Percentiles rank a stretch among this genome's conserved stretches.
Conservation (phyloP, 805 yeast genomes). For the Ogataea paradorogensis region DNA sequence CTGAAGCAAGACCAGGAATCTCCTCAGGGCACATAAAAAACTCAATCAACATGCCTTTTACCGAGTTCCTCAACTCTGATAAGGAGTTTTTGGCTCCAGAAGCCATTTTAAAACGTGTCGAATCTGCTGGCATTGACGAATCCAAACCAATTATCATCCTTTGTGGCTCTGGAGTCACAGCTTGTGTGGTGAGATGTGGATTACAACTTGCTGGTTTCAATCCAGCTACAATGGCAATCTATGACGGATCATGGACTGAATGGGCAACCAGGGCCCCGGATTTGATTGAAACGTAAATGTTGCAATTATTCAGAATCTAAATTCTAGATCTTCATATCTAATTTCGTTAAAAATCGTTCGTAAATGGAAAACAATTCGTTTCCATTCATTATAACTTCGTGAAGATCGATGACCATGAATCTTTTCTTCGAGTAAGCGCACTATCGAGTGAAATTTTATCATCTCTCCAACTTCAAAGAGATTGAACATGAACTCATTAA, state of each 20-base stretch:
- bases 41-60: constrained; percentile 73
- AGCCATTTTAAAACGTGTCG: constrained; percentile 47
- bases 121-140: constrained; percentile 36
- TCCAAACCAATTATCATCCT: constrained; percentile 72
- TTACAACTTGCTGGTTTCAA: constrained; percentile 51
- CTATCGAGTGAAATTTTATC: constrained; percentile 19
- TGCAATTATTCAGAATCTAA: constrained; percentile 10
- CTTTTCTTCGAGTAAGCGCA: constrained; percentile 16
- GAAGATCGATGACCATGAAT: constrained; percentile 3
- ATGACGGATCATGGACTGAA: constrained; percentile 91
- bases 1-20: constrained; percentile 88
- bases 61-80: constrained; percentile 50
- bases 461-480: constrained; percentile 23
- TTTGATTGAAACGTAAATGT: constrained; percentile 43
- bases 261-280: constrained; percentile 78
- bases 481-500: constrained; percentile 28
- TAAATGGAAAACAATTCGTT: constrained; percentile 15
- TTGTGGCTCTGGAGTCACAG: constrained; percentile 98
- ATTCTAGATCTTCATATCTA: constrained; percentile 14
- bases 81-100: constrained; percentile 46
- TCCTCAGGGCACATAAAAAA: constrained; percentile 90
- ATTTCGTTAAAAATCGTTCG: constrained; percentile 13
- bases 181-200: constrained; percentile 81
- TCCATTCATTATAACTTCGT: constrained; percentile 23
- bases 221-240: constrained; percentile 49